Conservation (phyloP, 192 early-diverging fungal genomes). For the Linnemannia exigua region DNA sequence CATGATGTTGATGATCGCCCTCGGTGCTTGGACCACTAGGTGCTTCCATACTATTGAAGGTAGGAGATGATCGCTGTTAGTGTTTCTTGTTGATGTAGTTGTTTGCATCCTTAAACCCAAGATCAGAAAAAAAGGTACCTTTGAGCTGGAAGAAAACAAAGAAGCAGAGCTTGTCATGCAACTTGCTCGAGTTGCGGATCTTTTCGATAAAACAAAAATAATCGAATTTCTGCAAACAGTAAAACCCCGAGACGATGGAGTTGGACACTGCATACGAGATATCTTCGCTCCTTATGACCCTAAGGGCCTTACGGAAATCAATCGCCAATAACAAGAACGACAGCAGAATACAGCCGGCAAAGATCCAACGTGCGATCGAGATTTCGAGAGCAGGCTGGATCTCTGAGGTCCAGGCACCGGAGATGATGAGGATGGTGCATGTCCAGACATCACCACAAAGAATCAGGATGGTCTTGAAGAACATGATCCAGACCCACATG, state of each 20-base stretch:
- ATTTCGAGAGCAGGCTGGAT: constrained; percentile 58
- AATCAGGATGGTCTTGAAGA: constrained; percentile 78
- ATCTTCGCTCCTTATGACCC: constrained; percentile 74
- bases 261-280: constrained; percentile 83
- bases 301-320: constrained; percentile 77
- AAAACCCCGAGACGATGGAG: constrained; percentile 77
- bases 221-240: constrained; percentile 75
- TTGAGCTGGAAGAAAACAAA: constrained; percentile 86
- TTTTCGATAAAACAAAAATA: constrained; percentile 85
- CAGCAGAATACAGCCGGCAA: constrained; percentile 71
- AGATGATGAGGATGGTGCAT: constrained; percentile 71
- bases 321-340: constrained; percentile 76
- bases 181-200: constrained; percentile 72
- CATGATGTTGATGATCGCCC: constrained; percentile 75
- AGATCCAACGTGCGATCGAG: constrained; percentile 64
- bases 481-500: constrained; percentile 66
- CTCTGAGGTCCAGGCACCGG: constrained; percentile 51
- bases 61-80: neutral
- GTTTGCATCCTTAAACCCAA: neutral
- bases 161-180: constrained; percentile 78
- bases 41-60: constrained; percentile 78
- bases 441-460: constrained; percentile 85
- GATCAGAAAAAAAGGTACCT: constrained; percentile 52
- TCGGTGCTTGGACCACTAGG: constrained; percentile 80
- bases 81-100: too few relatives aligned